A percentile compares a stretch with the other conserved stretches of the same genome.
Conservation (phyloP, 139 green algal species). For the Chlorella sp. region DNA sequence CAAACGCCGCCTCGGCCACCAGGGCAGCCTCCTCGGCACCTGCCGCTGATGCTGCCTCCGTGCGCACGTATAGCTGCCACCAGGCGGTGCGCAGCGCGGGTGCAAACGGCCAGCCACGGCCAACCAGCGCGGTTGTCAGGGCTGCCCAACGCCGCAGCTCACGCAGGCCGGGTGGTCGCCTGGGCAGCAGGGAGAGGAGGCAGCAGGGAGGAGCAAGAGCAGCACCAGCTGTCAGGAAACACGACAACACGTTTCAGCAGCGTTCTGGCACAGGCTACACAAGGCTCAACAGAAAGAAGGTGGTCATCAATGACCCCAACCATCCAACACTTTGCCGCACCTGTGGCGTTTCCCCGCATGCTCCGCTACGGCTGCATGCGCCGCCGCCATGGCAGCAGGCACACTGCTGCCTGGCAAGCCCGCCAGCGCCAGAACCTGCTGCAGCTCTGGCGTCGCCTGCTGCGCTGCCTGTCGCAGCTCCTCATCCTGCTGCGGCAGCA, state of each 20-base stretch:
- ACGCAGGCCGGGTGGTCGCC: conserved; percentile 50
- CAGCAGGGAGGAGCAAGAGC: too few species aligned
- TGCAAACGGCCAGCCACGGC: conserved; percentile 58
- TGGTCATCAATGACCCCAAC: not conserved
- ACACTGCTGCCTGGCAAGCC: conserved; percentile 53
- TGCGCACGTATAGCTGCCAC: conserved; percentile 14
- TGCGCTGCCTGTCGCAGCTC: not conserved
- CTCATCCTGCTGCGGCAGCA: conserved; percentile 40
- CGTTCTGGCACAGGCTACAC: too few species aligned
- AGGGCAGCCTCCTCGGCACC: not conserved
- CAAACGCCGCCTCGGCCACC: conserved; percentile 19
- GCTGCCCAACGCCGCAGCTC: conserved; percentile 67
- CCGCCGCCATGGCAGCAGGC: conserved; percentile 57
- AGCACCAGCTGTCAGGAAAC: too few species aligned
- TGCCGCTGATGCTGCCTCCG: not conserved
- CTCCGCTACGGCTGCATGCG: conserved; percentile 50
- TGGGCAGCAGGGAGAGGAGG: not conserved
- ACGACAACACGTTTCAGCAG: too few species aligned
- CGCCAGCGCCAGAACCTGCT: conserved; percentile 34
- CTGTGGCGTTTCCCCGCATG: conserved; percentile 36
- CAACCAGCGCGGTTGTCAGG: conserved; percentile 63
- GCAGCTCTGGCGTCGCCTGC: conserved; percentile 25
- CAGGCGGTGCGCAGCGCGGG: conserved; percentile 16
- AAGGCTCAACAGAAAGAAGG: too few species aligned
- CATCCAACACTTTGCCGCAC: not conserved